phyloP scores from a whole-genome alignment of 257 asterid species.

The Solanum paucissectum region DNA sequence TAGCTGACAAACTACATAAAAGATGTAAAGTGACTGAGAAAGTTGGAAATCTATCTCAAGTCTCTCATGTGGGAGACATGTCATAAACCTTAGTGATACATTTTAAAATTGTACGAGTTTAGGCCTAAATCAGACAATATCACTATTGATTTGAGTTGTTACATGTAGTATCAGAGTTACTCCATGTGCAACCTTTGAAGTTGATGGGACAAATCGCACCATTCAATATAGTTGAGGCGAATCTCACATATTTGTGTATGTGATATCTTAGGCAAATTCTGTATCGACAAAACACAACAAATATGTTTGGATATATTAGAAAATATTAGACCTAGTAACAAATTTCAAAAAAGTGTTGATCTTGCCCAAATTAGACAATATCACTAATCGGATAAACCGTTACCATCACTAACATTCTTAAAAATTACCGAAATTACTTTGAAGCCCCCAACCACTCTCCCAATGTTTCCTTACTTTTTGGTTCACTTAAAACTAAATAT shows the following conservation, averaged over 20 bases:
- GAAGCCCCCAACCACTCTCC: neutral
- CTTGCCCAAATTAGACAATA: neutral
- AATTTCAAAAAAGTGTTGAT: neutral
- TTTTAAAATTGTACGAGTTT: neutral
- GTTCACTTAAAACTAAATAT: neutral
- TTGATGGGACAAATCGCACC: neutral
- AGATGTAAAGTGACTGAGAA: too few species aligned
- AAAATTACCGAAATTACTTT: neutral
- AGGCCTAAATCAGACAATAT: neutral
- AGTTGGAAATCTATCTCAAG: too few species aligned
- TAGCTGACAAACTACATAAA: too few species aligned
- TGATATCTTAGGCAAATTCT: neutral
- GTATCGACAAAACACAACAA: neutral
- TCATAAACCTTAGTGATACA: neutral
- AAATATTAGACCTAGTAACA: neutral
- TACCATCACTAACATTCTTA: neutral
- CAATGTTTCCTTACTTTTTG: neutral
- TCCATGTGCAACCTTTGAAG: too few species aligned
- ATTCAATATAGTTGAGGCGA: neutral
- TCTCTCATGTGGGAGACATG: neutral
- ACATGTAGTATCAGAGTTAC: neutral
- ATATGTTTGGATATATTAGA: neutral
- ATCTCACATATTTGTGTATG: neutral
- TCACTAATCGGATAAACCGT: neutral
- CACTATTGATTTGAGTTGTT: neutral